Evolutionary conservation across 2,329 filamentous ascomycete genomes (phyloP), one percentile per base, ranked within the genome.

Genomic region (Sclerotinia sclerotiorum): DNA sequence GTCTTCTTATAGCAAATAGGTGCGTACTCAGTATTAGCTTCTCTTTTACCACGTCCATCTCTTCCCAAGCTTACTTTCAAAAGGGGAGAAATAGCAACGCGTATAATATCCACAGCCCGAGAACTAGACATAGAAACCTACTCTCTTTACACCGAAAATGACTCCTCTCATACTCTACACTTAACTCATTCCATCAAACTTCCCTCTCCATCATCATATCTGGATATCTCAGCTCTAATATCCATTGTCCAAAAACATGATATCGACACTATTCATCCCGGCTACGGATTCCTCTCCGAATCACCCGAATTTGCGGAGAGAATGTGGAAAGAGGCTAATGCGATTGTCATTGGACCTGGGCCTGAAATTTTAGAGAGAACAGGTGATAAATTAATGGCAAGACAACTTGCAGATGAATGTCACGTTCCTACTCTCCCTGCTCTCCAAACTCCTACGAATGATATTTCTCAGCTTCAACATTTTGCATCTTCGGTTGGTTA

Each of bases 401-500:
- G 91, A 74, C 89, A 90, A 71, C 90, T 91, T 84, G 87, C 83
- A 29, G 83, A 85, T 32, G 88, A 74, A 35, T 76, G 89, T 49
- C 85, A 86, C 4, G 88, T 92, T 1, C 88, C 88, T n/a, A 90
- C 89, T 68, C 88, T 92, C 62, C 89, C 89, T 1, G 89, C 89
- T 17, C 89, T 91, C 70, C 87, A 90, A 74, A 88, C 87, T 48
- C 77, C 81, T 1, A 88, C 90, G 55, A 87, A 90, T 79, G 84
- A 88, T 21, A 69, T 87, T 70, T 77, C 80, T 3, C 85, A 90
- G 73, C 88, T 90, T 3, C 81, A 84, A 65, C 83, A 84, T 68
- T 79, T 78, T 17, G 78, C 78, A 5, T 55, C 48, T 10, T 57
- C 63, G 13, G 75, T 81, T 0, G 80, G 80, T 0, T 81, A 79